Base-by-base conservation (phyloP, 2,329 filamentous ascomycete species). In the Monilinia vaccinii-corymbosi region DNA sequence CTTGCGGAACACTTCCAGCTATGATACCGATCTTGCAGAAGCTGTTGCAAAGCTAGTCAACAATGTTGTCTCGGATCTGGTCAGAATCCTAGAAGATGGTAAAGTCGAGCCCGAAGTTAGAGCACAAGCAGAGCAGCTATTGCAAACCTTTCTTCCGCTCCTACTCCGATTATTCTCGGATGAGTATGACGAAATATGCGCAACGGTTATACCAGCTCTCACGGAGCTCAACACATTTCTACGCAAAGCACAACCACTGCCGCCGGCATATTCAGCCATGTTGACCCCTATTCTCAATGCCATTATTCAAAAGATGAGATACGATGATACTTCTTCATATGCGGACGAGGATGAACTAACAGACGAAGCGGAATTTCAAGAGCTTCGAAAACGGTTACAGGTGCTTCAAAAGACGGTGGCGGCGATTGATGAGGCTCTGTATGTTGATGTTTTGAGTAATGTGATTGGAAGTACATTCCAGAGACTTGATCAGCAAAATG, bases 181-280 rank as follows among this genome's bases (percentile, higher is more conserved):
- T 74, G 92, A 99, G 72, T 99, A 95, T 73, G 94, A 99, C 73
- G 94, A 99, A 76, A 87, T 99, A 67, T 97, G 94, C 78, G 95
- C 92, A 40, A 94, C 91, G 14, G 91, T 97, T 61, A 96, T 99
- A 63, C 89, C 92, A 25, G 93, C 90, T 42, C 83, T 97, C 59
- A 96, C 90, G 52, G 95, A 99, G 69, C 82, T 97, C 52, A 82
- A 99, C 62, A 91, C 91, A 32, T 93, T 96, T 72, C 82, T 97
- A 65, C 87, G 94, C 60, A 96, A 92, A 74, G 79, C 91, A 42
- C 82, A 86, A 14, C 79, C 84, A 23, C 78, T 95, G n/a, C 85
- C 88, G 21, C 76, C 81, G 51, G 83, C 88, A 59, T 94, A 96
- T 73, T 79, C 84, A n/a, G 80, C 83, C 56, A 94, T 96, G 81